Evolutionary conservation across 495 filamentous ascomycete genomes (phyloP), one percentile per base, ranked within the genome.

Genomic region (Tuber melanosporum): DNA sequence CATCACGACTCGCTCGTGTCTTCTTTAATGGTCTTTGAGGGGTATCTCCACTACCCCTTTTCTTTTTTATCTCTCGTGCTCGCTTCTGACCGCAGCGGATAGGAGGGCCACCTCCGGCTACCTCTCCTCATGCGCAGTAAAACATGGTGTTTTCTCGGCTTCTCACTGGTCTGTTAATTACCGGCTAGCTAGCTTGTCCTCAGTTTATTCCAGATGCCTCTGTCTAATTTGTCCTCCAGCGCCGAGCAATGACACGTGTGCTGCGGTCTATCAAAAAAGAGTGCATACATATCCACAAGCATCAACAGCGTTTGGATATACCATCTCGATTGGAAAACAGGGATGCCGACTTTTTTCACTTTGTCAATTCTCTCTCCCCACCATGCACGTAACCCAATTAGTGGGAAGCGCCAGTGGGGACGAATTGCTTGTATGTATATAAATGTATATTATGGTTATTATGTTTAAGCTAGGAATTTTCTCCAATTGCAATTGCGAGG

Each of bases 201-300:
- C 17, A 19, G 52, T 6, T 32, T 32, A 62, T 62, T 3, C 52
- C 52, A 32, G 57, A 36, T 36, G 6, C 57, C 1, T 14, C 57
- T 6, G 57, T 8, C 57, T 36, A 66, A 66, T 36, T 0, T 7
- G 57, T 66, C 26, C 26, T 66, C 26, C 26, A 66, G 14, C 26
- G 57, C 57, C 26, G 57, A 36, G 57, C 57, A 3, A 66, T 66
- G 57, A 66, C 57, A 66, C 57, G 57, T 66, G 57, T 66, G 57
- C 57, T 36, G 26, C 6, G 15, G 57, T 26, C 9, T 36, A 15
- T 0, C 32, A 66, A 17, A 66, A 66, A 36, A 14, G n/a, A 3
- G n/a, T 6, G 57, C 57, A 36, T 17, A 66, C 57, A 66, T 66
- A 66, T 66, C 39, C 39, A 41, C 39, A 41, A 41, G 39, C 15